phyloP scores from a whole-genome alignment of 2,329 filamentous ascomycete genomes.

The Sporothrix mexicana region DNA sequence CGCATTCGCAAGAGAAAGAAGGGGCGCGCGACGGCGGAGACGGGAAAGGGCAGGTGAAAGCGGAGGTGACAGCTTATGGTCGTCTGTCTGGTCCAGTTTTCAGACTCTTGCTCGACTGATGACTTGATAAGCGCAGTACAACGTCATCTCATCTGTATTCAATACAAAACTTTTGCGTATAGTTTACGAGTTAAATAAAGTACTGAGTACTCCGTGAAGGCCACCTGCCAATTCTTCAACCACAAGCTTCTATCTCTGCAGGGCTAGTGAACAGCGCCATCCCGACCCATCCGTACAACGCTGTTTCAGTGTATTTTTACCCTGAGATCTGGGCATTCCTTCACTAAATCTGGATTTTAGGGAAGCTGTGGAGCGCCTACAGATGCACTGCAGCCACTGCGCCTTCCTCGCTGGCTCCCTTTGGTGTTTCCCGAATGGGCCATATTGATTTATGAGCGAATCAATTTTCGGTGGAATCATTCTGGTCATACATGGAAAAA shows the following conservation, averaged over 20 bases:
- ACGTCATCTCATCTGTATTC: constrained; percentile 33
- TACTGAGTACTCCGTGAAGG: not conserved
- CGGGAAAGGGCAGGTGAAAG: constrained; percentile 7
- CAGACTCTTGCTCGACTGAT: not conserved
- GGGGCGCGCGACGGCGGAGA: constrained; percentile 24
- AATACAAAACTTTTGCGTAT: not conserved
- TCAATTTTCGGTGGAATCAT: not conserved
- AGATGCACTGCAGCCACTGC: constrained; percentile 21
- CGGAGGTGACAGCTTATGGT: constrained; percentile 15
- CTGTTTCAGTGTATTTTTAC: not conserved
- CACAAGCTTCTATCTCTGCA: constrained; percentile 16
- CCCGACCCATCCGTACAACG: constrained; percentile 33
- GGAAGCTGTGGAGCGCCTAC: not conserved
- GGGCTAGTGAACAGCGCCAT: constrained; percentile 28
- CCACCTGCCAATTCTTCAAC: constrained; percentile 12
- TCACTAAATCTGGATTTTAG: not conserved
- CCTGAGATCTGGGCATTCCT: not conserved
- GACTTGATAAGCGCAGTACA: constrained; percentile 21
- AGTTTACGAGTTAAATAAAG: not conserved
- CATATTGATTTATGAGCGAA: not conserved
- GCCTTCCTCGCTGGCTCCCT: not conserved
- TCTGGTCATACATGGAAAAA: not conserved
- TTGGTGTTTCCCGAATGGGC: not conserved
- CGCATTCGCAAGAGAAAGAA: constrained; percentile 12
- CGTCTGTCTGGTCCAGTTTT: constrained; percentile 29